Conservation (phyloP, 116 monocot genomes). For the Thalassia testudinum region DNA sequence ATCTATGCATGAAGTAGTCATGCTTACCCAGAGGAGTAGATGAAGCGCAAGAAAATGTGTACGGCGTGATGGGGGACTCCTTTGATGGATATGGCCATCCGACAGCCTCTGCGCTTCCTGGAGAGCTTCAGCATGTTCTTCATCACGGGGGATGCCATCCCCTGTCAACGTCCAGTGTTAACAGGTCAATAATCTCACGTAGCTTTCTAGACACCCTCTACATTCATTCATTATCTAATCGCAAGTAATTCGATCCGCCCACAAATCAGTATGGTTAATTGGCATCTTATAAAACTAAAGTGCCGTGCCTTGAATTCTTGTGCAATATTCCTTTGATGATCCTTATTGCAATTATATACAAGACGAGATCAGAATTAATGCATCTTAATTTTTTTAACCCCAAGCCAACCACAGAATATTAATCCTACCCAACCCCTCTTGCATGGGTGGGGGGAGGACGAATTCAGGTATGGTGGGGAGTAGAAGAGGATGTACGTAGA, state of each 20-base stretch:
- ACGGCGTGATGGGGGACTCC: constrained; percentile 38
- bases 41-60: constrained; percentile 27
- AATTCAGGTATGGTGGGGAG: too few relatives aligned
- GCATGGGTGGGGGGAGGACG: too few relatives aligned
- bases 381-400: too few relatives aligned
- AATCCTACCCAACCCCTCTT: too few relatives aligned
- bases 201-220: neutral
- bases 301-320: too few relatives aligned
- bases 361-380: too few relatives aligned
- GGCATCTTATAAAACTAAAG: too few relatives aligned
- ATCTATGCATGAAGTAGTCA: neutral
- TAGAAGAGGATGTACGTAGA: too few relatives aligned
- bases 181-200: neutral
- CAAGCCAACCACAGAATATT: too few relatives aligned
- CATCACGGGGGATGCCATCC: constrained; percentile 43
- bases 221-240: neutral
- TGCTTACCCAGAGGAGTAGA: constrained; percentile 31
- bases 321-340: too few relatives aligned
- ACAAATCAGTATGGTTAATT: neutral
- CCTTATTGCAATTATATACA: too few relatives aligned
- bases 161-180: constrained; percentile 9
- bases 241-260: neutral
- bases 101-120: constrained; percentile 3
- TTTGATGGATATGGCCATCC: constrained; percentile 19
- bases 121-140: constrained; percentile 30